These are phyloP conservation scores for Rhodotorula sp. DNA, from an alignment of 1,284 basidiomycete species.

Conservation along the genomic window DNA sequence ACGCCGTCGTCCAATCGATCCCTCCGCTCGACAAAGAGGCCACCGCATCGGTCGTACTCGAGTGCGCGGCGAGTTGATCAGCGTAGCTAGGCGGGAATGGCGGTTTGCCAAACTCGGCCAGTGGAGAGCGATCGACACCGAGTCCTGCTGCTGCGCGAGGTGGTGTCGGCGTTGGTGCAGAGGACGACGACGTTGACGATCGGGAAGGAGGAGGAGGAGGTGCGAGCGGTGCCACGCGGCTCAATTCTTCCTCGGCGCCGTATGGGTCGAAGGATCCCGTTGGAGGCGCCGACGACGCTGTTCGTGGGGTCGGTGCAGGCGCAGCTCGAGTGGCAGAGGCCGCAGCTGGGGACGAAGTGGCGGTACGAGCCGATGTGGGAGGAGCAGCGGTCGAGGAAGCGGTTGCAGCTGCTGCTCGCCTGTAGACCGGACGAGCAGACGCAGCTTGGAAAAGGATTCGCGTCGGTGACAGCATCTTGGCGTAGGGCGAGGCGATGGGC, in stretches of 20 bases:
- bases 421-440: neutral
- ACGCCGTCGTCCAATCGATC: constrained; percentile 82
- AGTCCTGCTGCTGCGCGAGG: neutral
- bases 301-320: neutral
- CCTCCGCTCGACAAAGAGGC: neutral
- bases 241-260: neutral
- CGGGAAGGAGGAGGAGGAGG: neutral
- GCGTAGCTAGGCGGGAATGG: constrained; percentile 4
- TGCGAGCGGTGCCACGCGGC: neutral
- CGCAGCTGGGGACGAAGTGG: neutral
- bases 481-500: too few relatives aligned
- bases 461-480: neutral
- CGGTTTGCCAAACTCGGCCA: neutral
- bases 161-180: neutral
- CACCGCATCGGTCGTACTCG: neutral
- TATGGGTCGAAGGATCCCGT: neutral
- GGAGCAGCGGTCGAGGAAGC: neutral
- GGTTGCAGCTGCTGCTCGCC: neutral
- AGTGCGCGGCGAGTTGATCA: neutral
- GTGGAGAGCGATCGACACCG: neutral
- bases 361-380: constrained; percentile 1
- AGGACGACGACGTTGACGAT: neutral
- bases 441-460: neutral
- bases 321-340: neutral
- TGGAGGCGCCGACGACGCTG: neutral